These are phyloP conservation scores for Fusarium scirpi DNA, from an alignment of 2,329 filamentous ascomycete genomes.

Conservation along the genomic window DNA sequence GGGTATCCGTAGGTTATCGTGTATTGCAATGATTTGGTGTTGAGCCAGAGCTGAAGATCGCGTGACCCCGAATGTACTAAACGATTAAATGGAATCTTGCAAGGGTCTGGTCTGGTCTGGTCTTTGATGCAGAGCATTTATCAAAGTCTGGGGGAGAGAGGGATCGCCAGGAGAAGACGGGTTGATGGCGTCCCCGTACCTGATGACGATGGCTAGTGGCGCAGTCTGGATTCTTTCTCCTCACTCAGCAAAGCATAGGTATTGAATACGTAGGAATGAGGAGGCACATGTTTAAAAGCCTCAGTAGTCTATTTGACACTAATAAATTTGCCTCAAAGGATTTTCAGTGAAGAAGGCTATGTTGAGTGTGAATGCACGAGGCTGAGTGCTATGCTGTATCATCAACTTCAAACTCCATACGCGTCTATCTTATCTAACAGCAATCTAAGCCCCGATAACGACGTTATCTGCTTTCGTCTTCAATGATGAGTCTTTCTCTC, in stretches of 20 bases:
- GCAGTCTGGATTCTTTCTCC: slow-evolving; percentile 24
- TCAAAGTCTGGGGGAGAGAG: slow-evolving; percentile 5
- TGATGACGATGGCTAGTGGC: slow-evolving; percentile 31
- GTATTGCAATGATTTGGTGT: not conserved
- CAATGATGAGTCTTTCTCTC: not conserved
- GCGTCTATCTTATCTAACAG: not conserved
- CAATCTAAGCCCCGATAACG: slow-evolving; percentile 8
- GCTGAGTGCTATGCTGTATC: not conserved
- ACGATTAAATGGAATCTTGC: not conserved
- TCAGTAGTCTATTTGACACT: not conserved
- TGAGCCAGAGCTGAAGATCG: not conserved
- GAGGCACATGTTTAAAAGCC: not conserved
- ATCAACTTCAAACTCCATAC: not conserved
- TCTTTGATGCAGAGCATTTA: slow-evolving; percentile 3
- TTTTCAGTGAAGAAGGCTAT: not conserved
- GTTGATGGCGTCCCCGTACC: slow-evolving; percentile 28
- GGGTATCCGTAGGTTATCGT: not conserved
- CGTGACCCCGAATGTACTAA: slow-evolving; percentile 3
- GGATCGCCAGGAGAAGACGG: slow-evolving; percentile 22
- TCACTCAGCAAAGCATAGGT: not conserved
- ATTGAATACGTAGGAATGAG: slow-evolving; percentile 6
- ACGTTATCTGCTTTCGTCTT: slow-evolving; percentile 17
- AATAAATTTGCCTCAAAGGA: not conserved
- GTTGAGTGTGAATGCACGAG: not conserved
- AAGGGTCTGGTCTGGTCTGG: slow-evolving; percentile 4